Evolutionary conservation across 176 grass and related monocot genomes (phyloP), one percentile per base, ranked within the genome.

Genomic region (Cenchrus purpureus): DNA sequence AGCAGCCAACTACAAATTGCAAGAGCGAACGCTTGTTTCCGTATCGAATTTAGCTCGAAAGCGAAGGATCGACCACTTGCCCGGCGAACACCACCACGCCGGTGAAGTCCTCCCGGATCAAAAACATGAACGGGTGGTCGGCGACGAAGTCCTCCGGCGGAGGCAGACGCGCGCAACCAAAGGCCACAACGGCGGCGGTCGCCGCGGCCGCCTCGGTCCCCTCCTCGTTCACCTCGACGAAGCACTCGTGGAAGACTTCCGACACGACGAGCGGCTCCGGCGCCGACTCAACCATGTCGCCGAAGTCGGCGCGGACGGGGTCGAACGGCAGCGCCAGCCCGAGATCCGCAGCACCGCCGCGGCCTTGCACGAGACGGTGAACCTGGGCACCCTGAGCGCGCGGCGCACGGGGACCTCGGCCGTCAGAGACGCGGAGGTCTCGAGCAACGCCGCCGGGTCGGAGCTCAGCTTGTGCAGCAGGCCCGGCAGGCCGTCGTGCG

Each of bases 201-300:
- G 89, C 87, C 6, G 91, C 85, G 15, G 91, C 71, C 5, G 87
- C 89, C 69, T 88, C 76, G 11, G 92, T 94, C 25, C 83, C 94
- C 82, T 92, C 85, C 84, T 97, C 94, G 37, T 94, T 86, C 54
- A 94, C 91, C 76, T 91, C 88, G 32, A 94, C 82, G 73, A 86
- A 87, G 43, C 83, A 84, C 62, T 92, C 74, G 72, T 94, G 90
- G 58, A 79, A 87, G 64, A 92, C 62, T 1, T 37, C 66, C n/a
- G 65, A 57, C 22, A 86, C 66, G 61, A 45, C 50, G 17, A 91
- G 65, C 64, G 73, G 45, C 69, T 73, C 16, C 10, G 65, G 40
- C 15, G 60, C 6, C 16, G 65, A 61, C 17, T 79, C 85, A 42
- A 76, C 50, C 83, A 97, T 92, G 19, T 92, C 89, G 1, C 86